Conservation (phyloP, 169 alveolate species). For the Plasmodium gonderi region DNA sequence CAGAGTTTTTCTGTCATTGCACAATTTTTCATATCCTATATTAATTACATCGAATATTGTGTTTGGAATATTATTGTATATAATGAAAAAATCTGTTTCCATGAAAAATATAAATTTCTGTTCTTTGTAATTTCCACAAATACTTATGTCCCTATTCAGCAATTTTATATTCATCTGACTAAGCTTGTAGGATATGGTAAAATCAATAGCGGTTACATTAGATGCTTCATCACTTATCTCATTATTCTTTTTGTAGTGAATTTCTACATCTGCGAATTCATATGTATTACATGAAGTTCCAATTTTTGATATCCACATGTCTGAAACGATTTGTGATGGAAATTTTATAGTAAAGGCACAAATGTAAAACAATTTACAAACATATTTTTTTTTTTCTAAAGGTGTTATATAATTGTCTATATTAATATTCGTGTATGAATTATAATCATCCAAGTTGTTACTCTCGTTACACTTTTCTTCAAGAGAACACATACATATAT, state of each 20-base stretch:
- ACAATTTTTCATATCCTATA: neutral
- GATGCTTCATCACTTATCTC: slow-evolving; percentile 10
- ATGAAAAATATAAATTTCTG: slow-evolving; percentile 28
- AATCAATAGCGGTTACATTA: slow-evolving; percentile 17
- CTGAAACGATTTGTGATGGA: slow-evolving; percentile 4
- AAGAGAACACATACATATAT: slow-evolving; percentile 63
- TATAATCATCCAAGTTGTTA: slow-evolving; percentile 2
- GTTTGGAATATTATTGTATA: slow-evolving; percentile 19
- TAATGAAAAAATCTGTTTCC: slow-evolving; percentile 38
- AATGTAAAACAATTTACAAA: slow-evolving; percentile 21
- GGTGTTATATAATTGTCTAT: slow-evolving; percentile 18
- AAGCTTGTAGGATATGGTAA: slow-evolving; percentile 1
- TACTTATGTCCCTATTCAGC: slow-evolving; percentile 40
- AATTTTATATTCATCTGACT: slow-evolving; percentile 14
- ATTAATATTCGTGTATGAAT: slow-evolving; percentile 24
- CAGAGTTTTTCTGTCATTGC: slow-evolving; percentile 19
- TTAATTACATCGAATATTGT: slow-evolving; percentile 24
- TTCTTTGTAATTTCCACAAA: slow-evolving; percentile 58
- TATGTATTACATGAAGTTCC: slow-evolving; percentile 57
- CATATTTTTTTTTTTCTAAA: neutral
- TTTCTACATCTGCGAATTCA: slow-evolving; percentile 15
- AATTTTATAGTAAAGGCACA: slow-evolving; percentile 43
- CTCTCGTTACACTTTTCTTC: slow-evolving; percentile 19
- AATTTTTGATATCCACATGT: slow-evolving; percentile 33
- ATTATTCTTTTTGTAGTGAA: slow-evolving; percentile 8